Evolutionary conservation across 1,284 basidiomycete genomes (phyloP), one percentile per base, ranked within the genome.

Genomic region (Dichomitus squalens): DNA sequence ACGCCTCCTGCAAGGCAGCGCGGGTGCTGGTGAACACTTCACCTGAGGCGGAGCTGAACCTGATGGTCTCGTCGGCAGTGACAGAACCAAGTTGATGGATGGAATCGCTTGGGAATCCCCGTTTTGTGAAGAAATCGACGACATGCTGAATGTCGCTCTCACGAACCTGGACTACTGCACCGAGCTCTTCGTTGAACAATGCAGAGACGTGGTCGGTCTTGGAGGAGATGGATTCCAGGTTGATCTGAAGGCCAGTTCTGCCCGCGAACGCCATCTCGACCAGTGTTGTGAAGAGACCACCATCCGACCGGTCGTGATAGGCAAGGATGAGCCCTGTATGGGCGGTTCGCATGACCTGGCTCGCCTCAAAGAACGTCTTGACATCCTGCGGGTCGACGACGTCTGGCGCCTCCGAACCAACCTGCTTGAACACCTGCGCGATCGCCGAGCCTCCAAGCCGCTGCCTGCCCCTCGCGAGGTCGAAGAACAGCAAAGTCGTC

Each of bases 241-340:
- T 80, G 54, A 96, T 72, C 53, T 87, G 79, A 29, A 87, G 82
- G 31, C 97, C 97, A 9, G 86, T 82, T 52, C 90, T 86, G 23
- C 95, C 96, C 6, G 96, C 95, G 68, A 99, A 98, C 43, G 87
- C 85, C 97, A 99, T 99, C 76, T 99, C 97, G n/a, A 81, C 88
- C 31, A 98, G 72, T 4, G 96, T 92, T 0, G 93, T 90, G 72
- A 99, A 90, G 34, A 99, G 77, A 44, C 96, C 97, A 55, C 97
- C 97, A 68, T 99, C 97, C 0, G 96, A 98, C 20, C 96, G 88
- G 75, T 99, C 97, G 73, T 99, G 97, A 73, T 99, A 99, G 0
- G 97, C 96, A 38, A 98, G 79, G 0, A 99, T 87, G 23, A 92
- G 71, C 1, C 78, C 84, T 5, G 85, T 82, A 48, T 85, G 75